Percentiles rank a stretch among this genome's conserved stretches.
phyloP scores from a whole-genome alignment of 2,329 filamentous ascomycete genomes.

The Polytolypa hystricis region DNA sequence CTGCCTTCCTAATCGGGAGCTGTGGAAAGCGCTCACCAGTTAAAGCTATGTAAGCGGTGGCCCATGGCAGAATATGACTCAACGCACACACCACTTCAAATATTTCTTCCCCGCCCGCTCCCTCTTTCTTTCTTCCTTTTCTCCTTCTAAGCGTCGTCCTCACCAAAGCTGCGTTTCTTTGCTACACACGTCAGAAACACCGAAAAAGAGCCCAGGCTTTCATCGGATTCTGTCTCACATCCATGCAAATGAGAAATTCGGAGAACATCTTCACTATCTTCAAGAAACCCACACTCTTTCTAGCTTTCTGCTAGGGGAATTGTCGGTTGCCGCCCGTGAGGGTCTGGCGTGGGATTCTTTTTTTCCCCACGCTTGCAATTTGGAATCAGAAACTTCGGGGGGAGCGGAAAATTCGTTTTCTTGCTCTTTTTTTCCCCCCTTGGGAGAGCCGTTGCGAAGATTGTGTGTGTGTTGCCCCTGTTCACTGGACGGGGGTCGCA shows the following conservation, averaged over 20 bases:
- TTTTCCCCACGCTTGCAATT: conserved; percentile 59
- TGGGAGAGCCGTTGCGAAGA: conserved; percentile 93
- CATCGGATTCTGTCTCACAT: conserved; percentile 8
- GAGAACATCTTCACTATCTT: conserved; percentile 98
- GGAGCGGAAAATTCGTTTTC: conserved; percentile 24
- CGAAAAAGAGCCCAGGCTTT: too few species aligned
- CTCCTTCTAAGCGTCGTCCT: conserved; percentile 63
- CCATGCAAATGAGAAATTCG: conserved; percentile 93
- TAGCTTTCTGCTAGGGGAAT: conserved; percentile 23
- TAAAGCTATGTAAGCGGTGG: conserved; percentile 1
- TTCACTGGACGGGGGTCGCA: conserved; percentile 5
- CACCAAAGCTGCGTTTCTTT: conserved; percentile 93
- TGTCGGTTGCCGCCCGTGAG: conserved; percentile 61
- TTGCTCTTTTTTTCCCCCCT: conserved; percentile 44
- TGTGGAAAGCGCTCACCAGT: too few species aligned
- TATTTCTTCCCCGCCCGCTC: too few species aligned
- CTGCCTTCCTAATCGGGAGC: too few species aligned
- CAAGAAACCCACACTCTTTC: conserved; percentile 42
- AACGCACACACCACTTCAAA: background rate
- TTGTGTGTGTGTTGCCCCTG: conserved; percentile 50
- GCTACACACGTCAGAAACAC: conserved; percentile 63
- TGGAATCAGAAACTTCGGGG: conserved; percentile 88
- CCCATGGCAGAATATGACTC: background rate
- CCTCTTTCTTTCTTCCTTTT: conserved; percentile 28
- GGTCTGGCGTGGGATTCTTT: conserved; percentile 62